phyloP scores from a whole-genome alignment of 1,139 yeast species.

The Suhomyces ambrosiae region DNA sequence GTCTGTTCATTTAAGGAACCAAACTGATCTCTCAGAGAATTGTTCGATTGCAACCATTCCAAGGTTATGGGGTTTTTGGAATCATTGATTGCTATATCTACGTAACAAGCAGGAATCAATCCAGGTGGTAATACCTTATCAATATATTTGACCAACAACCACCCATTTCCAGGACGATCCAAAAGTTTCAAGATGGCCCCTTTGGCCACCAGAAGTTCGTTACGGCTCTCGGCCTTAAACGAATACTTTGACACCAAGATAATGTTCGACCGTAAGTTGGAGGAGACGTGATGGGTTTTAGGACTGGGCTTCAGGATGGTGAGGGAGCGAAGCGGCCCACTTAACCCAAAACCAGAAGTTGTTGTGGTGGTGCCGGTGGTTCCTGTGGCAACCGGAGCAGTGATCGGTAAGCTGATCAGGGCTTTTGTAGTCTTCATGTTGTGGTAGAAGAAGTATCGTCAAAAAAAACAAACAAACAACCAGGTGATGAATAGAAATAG shows the following conservation, averaged over 20 bases:
- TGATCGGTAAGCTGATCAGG: slow-evolving; percentile 12
- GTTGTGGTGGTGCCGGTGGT: slow-evolving; percentile 3
- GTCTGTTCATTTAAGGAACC: slow-evolving; percentile 18
- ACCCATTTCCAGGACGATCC: slow-evolving; percentile 43
- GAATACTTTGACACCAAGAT: slow-evolving; percentile 42
- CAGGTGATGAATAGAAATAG: background rate
- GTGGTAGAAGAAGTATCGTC: slow-evolving; percentile 7
- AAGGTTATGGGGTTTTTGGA: slow-evolving; percentile 38
- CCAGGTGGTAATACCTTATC: slow-evolving; percentile 42
- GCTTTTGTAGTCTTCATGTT: slow-evolving; percentile 14
- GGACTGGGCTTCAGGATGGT: slow-evolving; percentile 25
- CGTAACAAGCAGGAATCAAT: slow-evolving; percentile 45
- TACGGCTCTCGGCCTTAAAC: slow-evolving; percentile 36
- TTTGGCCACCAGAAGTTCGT: slow-evolving; percentile 38
- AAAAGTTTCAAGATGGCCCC: slow-evolving; percentile 46
- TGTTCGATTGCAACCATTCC: slow-evolving; percentile 34
- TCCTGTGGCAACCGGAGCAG: slow-evolving; percentile 10
- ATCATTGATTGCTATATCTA: slow-evolving; percentile 50
- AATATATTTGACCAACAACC: slow-evolving; percentile 47
- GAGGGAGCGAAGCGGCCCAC: slow-evolving; percentile 18
- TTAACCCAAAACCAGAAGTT: slow-evolving; percentile 8
- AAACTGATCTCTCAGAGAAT: slow-evolving; percentile 6
- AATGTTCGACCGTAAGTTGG: slow-evolving; percentile 30
- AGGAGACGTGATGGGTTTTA: slow-evolving; percentile 13
- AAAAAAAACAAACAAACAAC: slow-evolving; percentile 9